Conservation (phyloP, 176 grass and related monocot species). For the Hsuehochloa calcarea region DNA sequence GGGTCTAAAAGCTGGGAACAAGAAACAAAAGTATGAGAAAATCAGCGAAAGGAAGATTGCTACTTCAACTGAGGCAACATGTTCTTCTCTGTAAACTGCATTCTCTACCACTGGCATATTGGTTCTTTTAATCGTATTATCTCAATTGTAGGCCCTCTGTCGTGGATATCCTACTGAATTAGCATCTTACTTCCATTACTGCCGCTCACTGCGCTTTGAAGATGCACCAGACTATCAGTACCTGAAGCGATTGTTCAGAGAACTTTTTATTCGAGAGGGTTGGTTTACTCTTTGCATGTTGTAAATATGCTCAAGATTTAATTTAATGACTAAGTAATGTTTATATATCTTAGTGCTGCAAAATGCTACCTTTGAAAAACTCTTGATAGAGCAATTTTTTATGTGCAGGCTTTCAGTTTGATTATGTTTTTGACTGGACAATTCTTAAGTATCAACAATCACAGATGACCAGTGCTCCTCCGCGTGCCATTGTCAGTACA, state of each 20-base stretch:
- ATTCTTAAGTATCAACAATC: conserved; percentile 89
- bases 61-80: conserved; percentile 72
- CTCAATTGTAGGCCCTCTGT: conserved; percentile 60
- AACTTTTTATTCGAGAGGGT: conserved; percentile 91
- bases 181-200: conserved; percentile 90
- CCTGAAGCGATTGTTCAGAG: conserved; percentile 79
- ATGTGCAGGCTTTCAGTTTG: conserved; percentile 77
- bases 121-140: neutral
- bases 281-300: conserved; percentile 15
- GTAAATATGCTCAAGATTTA: neutral
- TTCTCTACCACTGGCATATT: neutral
- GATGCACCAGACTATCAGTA: conserved; percentile 81
- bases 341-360: neutral
- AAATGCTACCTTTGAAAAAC: neutral
- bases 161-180: conserved; percentile 81
- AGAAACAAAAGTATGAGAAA: conserved; percentile 92
- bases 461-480: conserved; percentile 74
- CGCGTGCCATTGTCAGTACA: conserved; percentile 68
- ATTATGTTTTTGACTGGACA: conserved; percentile 96
- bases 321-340: neutral
- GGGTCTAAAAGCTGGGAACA: conserved; percentile 91
- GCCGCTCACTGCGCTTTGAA: conserved; percentile 82
- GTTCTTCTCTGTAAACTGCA: neutral
- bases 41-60: conserved; percentile 86
- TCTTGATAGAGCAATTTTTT: neutral